These are phyloP conservation scores for Gorgonomyces haynaldii DNA, from an alignment of 192 early-diverging fungal species.

Conservation along the genomic window DNA sequence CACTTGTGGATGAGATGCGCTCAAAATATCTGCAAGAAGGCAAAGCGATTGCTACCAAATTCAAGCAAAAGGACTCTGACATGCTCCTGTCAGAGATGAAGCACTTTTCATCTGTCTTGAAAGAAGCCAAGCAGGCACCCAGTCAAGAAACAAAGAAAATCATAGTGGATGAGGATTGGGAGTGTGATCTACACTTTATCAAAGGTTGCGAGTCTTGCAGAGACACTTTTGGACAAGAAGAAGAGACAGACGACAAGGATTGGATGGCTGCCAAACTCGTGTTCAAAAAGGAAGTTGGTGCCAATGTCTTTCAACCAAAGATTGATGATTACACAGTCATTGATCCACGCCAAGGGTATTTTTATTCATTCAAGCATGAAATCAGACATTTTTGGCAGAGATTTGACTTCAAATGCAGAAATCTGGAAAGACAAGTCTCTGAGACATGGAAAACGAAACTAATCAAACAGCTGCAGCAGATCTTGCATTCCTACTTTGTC, in stretches of 20 bases:
- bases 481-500: neutral
- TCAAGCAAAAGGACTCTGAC: no score
- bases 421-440: neutral
- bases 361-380: conserved; percentile 1
- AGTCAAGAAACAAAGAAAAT: conserved; percentile 1
- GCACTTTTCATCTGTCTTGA: conserved; percentile 3
- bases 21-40: conserved; percentile 10
- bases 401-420: conserved; percentile 5
- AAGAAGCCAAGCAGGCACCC: conserved; percentile 5
- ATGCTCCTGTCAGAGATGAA: conserved; percentile 35
- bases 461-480: neutral
- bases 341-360: conserved; percentile 14
- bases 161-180: conserved; percentile 13
- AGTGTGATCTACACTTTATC: conserved; percentile 59
- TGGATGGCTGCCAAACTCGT: conserved; percentile 73
- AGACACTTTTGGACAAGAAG: conserved; percentile 32
- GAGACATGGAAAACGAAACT: neutral
- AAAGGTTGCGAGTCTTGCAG: conserved; percentile 59
- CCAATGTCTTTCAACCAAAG: conserved; percentile 37
- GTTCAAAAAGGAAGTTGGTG: conserved; percentile 55
- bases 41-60: conserved; percentile 17
- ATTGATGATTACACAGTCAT: conserved; percentile 38
- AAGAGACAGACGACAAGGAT: conserved; percentile 34
- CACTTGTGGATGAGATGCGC: conserved; percentile 12
- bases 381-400: conserved; percentile 5